Base-by-base conservation (phyloP, 2,329 filamentous ascomycete genomes). In the Dendrostoma leiphaemia region DNA sequence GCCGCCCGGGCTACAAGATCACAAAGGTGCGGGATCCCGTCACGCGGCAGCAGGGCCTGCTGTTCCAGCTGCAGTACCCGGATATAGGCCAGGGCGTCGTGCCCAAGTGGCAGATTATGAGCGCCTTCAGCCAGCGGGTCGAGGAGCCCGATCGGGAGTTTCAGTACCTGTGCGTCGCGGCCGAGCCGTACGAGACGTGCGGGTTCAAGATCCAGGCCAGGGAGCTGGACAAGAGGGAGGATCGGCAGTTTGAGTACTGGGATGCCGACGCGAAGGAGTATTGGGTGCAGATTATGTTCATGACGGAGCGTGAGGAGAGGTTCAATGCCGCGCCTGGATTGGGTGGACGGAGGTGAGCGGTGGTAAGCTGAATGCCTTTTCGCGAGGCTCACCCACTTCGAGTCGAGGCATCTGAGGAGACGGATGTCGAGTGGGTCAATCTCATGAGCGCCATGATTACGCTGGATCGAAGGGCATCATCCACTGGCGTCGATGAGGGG, bases 171-270 rank as follows among this genome's bases (percentile, higher is more conserved):
- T 80, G 97, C 48, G 89, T 99, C 10, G 93, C 94, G 1, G 94
- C 93, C 10, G 94, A 99, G 76, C 94, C 94, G 10, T 99, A 99
- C 75, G 93, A 99, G 83, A 97, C 91, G 2, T 95, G 93, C 70
- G 90, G 84, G 4, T 97, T 99, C 72, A 99, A 99, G 79, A 79
- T 99, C 52, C 94, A 96, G 70, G 90, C 92, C 5, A 80, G 91
- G 56, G 94, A 97, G 77, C 85, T 99, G 56, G 94, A 99, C 74
- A 84, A 91, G 64, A 82, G 89, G 23, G 91, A 95, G 62, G 92
- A 90, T 54, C 83, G 87, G 65, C 94, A 92, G 72, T 99, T 93
- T 82, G 88, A 84, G 51, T 97, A 92, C 86, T 99, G 92, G 79
- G 94, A 99, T 73, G 86, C 88, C 57, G 94, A 99, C 70, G 85